Conservation (phyloP, 1,284 basidiomycete genomes). For the Sporisorium reilianum region DNA sequence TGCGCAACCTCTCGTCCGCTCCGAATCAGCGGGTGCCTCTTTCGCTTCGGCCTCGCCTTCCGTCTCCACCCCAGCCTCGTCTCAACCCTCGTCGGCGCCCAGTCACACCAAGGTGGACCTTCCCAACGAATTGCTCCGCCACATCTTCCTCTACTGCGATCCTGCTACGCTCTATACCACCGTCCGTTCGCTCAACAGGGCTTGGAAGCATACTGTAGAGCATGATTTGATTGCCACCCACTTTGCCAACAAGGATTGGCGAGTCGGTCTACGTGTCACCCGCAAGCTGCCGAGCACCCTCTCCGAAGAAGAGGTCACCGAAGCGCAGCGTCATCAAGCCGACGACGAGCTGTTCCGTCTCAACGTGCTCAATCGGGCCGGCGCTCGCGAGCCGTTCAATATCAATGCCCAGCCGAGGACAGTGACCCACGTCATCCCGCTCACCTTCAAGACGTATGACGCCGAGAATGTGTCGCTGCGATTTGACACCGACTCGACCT, state of each 20-base stretch:
- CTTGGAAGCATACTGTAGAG: constrained; percentile 60
- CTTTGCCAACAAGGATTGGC: constrained; percentile 55
- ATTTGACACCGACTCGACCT: constrained; percentile 57
- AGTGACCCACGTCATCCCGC: constrained; percentile 56
- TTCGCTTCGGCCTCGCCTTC: constrained; percentile 22
- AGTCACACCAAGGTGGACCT: constrained; percentile 31
- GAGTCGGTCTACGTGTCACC: constrained; percentile 57
- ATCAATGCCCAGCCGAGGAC: constrained; percentile 41
- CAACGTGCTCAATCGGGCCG: constrained; percentile 46
- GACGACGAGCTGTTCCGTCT: constrained; percentile 42
- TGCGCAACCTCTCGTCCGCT: constrained; percentile 36
- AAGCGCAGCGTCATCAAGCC: constrained; percentile 32
- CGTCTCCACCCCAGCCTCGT: constrained; percentile 20
- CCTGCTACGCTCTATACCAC: constrained; percentile 62
- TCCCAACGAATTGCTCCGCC: constrained; percentile 58
- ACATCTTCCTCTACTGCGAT: constrained; percentile 63
- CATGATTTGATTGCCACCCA: constrained; percentile 47
- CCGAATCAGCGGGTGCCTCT: constrained; percentile 32
- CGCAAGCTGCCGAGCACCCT: constrained; percentile 44
- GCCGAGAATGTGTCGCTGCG: constrained; percentile 45
- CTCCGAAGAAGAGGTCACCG: constrained; percentile 21
- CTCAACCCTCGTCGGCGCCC: constrained; percentile 30
- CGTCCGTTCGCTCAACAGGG: constrained; percentile 49
- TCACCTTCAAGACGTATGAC: constrained; percentile 53
- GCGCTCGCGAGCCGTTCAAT: constrained; percentile 42